phyloP scores from a whole-genome alignment of 2,329 filamentous ascomycete species.

The Botrytis medusae region DNA sequence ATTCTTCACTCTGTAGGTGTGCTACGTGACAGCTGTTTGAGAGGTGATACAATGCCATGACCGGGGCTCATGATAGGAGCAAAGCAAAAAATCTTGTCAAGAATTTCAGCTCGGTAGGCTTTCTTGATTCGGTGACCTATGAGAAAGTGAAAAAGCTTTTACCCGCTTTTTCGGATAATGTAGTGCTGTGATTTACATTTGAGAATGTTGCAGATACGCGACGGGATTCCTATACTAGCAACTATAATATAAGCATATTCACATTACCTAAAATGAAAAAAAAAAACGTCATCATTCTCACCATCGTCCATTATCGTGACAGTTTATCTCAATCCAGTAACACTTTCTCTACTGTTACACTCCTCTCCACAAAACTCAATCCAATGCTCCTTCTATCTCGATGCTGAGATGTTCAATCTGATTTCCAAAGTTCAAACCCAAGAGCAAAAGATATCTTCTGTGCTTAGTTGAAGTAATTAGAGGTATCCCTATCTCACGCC shows the following conservation, averaged over 20 bases:
- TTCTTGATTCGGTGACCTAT: background rate
- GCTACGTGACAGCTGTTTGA: background rate
- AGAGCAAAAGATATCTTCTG: background rate
- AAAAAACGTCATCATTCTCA: background rate
- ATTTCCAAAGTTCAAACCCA: background rate
- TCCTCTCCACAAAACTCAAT: background rate
- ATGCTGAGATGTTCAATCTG: background rate
- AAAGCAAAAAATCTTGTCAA: background rate
- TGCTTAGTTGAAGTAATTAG: too few relatives aligned
- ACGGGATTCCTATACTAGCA: background rate
- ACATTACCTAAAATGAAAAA: background rate
- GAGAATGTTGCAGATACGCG: background rate
- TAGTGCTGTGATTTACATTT: background rate
- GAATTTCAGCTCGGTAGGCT: background rate
- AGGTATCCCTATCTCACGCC: too few relatives aligned
- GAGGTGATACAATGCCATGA: background rate
- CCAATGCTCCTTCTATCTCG: background rate
- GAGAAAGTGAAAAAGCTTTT: background rate
- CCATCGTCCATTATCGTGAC: background rate
- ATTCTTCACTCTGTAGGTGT: background rate
- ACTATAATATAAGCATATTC: background rate
- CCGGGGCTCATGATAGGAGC: accelerated
- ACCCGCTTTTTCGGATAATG: background rate
- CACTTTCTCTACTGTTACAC: background rate
- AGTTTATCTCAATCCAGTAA: background rate